phyloP scores from a whole-genome alignment of 257 asterid species.

The Primulina tabacum region DNA sequence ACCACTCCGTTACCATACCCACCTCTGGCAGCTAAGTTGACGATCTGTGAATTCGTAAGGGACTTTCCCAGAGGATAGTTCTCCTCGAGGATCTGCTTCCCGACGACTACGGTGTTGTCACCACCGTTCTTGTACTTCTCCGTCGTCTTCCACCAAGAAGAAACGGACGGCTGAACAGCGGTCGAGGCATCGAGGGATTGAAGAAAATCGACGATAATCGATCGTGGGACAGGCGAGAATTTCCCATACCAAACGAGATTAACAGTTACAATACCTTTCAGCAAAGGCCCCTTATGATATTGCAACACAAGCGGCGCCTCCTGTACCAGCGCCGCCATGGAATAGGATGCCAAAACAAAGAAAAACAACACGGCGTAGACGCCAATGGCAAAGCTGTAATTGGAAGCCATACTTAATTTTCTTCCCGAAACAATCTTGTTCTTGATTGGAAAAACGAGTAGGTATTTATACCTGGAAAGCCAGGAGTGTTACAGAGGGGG shows the following conservation, averaged over 20 bases:
- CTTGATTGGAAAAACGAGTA: neutral
- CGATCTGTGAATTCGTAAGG: constrained; percentile 33
- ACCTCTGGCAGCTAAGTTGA: constrained; percentile 44
- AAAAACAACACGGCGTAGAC: neutral
- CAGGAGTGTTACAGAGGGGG: neutral
- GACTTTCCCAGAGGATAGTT: constrained; percentile 42
- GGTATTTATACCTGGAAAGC: neutral
- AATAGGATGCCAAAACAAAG: constrained; percentile 15
- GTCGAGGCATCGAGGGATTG: constrained; percentile 28
- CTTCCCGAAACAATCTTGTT: neutral
- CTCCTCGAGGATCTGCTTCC: constrained; percentile 45
- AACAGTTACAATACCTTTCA: constrained; percentile 43
- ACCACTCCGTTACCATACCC: constrained; percentile 37
- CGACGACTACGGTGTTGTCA: constrained; percentile 30
- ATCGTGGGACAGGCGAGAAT: constrained; percentile 41
- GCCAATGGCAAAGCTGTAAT: constrained; percentile 16
- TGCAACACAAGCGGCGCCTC: constrained; percentile 37
- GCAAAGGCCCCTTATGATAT: constrained; percentile 46
- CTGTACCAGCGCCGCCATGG: constrained; percentile 37
- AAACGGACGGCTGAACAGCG: constrained; percentile 31
- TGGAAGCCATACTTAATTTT: constrained; percentile 24
- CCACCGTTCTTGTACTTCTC: constrained; percentile 39
- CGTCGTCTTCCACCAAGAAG: constrained; percentile 44
- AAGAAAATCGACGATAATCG: constrained; percentile 46
- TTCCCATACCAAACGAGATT: constrained; percentile 56